These are phyloP conservation scores for Dryas octopetala DNA, from an alignment of 306 rosid genomes.

Conservation along the genomic window DNA sequence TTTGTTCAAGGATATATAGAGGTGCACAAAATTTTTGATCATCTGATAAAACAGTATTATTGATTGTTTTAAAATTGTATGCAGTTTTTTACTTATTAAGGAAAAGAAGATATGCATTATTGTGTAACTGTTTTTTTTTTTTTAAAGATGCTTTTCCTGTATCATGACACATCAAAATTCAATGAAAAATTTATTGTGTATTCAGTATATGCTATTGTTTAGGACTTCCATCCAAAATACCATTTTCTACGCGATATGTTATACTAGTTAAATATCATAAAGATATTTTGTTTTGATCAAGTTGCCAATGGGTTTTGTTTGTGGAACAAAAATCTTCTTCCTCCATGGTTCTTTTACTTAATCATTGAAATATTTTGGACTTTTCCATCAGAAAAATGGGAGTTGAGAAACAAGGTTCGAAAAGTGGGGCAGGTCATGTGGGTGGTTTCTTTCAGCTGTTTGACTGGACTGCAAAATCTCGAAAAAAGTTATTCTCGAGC, in stretches of 20 bases:
- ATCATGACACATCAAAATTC: neutral
- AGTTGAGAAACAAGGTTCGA: conserved; percentile 65
- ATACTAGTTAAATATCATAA: neutral
- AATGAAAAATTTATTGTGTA: neutral
- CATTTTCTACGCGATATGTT: neutral
- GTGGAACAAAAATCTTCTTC: conserved; percentile 25
- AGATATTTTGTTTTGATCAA: conserved; percentile 12
- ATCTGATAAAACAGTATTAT: neutral
- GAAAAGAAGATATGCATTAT: neutral
- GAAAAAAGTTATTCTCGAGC: conserved; percentile 75
- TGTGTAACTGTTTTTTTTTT: neutral
- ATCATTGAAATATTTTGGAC: conserved; percentile 32
- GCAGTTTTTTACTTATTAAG: neutral
- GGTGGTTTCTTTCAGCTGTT: conserved; percentile 88
- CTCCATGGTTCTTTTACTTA: conserved; percentile 14
- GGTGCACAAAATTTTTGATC: neutral
- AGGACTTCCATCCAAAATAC: neutral
- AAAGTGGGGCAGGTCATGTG: conserved; percentile 59
- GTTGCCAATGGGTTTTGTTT: conserved; percentile 30
- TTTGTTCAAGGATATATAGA: neutral
- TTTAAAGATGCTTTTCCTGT: neutral
- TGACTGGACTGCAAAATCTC: conserved; percentile 88
- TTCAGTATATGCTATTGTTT: neutral
- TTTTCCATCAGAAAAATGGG: conserved; percentile 65
- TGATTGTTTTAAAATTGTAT: neutral